Conservation (phyloP, 352 stramenopile species). For the Globisporangium cederbergense region DNA sequence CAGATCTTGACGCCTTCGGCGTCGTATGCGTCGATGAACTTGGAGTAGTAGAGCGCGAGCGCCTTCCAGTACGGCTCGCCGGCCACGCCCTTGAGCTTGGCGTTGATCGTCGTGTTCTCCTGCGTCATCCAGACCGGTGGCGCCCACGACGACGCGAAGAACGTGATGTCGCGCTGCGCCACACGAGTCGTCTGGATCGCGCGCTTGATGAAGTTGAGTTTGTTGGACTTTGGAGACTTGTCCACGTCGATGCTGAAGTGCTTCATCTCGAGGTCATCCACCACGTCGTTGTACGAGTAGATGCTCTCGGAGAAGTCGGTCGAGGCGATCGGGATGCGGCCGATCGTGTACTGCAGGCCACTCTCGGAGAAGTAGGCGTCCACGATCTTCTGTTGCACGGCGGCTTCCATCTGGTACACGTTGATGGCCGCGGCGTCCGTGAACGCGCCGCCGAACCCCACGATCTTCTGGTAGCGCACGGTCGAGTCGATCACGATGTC, state of each 20-base stretch:
- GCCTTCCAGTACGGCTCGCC: conserved; percentile 68
- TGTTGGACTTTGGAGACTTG: conserved; percentile 46
- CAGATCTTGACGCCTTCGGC: conserved; percentile 70
- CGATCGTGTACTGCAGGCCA: conserved; percentile 82
- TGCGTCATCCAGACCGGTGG: conserved; percentile 87
- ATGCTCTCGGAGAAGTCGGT: conserved; percentile 84
- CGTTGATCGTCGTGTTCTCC: conserved; percentile 57
- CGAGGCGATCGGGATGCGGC: conserved; percentile 79
- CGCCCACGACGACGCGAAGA: conserved; percentile 83
- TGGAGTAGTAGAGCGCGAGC: conserved; percentile 84
- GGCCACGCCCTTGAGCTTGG: conserved; percentile 44
- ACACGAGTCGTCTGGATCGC: conserved; percentile 36
- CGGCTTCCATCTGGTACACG: conserved; percentile 52
- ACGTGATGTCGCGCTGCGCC: conserved; percentile 39
- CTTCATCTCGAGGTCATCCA: conserved; percentile 73
- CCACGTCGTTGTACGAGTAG: conserved; percentile 83
- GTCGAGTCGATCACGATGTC: conserved; percentile 49
- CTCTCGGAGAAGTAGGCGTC: conserved; percentile 79
- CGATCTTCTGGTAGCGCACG: conserved; percentile 73
- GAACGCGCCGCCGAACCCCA: conserved; percentile 89
- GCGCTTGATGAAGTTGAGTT: conserved; percentile 68
- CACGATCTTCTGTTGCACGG: conserved; percentile 62
- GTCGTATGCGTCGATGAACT: conserved; percentile 84
- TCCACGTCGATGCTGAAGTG: conserved; percentile 87
- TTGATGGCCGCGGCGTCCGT: conserved; percentile 85